Percentiles rank a stretch among this genome's conserved stretches.
phyloP scores from a whole-genome alignment of 129 eudicot genomes.

The Apium graveolens region DNA sequence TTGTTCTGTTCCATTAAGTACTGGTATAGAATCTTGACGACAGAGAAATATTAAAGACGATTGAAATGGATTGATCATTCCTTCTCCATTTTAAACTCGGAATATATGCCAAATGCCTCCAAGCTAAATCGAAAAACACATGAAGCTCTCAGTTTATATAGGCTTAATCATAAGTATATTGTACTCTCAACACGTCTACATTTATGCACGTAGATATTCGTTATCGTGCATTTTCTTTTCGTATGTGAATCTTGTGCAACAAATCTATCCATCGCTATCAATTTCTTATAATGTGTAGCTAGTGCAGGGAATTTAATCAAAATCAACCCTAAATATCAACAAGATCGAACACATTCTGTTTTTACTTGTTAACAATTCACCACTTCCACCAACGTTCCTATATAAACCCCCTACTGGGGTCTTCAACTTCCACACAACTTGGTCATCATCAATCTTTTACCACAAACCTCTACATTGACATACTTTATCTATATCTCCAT shows the following conservation, averaged over 20 bases:
- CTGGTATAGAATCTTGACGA: background rate
- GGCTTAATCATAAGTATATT: background rate
- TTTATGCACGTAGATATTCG: slow-evolving; percentile 3
- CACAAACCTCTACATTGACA: background rate
- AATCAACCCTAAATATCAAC: background rate
- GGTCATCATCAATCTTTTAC: background rate
- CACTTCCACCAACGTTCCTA: background rate
- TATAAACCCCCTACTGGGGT: background rate
- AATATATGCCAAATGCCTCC: background rate
- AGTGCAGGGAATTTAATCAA: background rate
- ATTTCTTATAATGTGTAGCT: background rate
- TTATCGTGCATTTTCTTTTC: background rate
- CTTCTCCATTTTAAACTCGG: background rate
- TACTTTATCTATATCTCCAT: background rate
- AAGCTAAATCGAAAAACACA: background rate
- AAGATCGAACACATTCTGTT: background rate
- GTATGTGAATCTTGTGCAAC: background rate
- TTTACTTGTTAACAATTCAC: background rate
- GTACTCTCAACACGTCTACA: background rate
- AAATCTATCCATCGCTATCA: background rate
- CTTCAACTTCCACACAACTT: background rate
- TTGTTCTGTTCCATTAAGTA: slow-evolving; percentile 3
- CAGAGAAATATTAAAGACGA: background rate
- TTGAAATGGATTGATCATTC: background rate
- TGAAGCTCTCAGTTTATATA: background rate